Evolutionary conservation across 164 flowering plant genomes (phyloP).

Genomic region (Hamamelis virginiana): DNA sequence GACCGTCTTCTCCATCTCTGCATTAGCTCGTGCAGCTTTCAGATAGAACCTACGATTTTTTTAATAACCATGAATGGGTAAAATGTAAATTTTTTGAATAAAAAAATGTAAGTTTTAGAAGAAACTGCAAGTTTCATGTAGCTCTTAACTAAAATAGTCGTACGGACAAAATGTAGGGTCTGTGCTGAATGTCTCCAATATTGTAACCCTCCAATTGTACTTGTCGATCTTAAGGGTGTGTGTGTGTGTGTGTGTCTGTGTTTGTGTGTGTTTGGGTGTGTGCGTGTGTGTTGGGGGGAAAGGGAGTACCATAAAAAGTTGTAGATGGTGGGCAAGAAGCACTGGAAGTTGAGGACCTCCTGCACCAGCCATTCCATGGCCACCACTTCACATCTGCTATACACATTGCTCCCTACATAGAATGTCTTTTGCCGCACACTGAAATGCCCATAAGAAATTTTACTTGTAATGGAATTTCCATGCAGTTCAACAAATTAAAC

Average conservation of each 20-base stretch:
- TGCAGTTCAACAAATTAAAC: too few species aligned
- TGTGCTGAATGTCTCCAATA: background rate
- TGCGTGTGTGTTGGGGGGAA: background rate
- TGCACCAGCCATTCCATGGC: conserved; percentile 99
- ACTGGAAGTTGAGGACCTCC: conserved; percentile 77
- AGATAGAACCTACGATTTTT: conserved; percentile 69
- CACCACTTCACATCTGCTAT: conserved; percentile 75
- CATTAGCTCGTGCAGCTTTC: conserved; percentile 70
- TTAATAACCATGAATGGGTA: too few species aligned
- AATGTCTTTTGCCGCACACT: conserved; percentile 60
- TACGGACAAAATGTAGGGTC: background rate
- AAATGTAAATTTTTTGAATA: too few species aligned
- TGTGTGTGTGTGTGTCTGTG: too few species aligned
- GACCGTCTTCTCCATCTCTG: conserved; percentile 51
- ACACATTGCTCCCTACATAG: conserved; percentile 46
- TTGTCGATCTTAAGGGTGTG: too few species aligned
- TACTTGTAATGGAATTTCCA: too few species aligned
- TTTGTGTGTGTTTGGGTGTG: too few species aligned
- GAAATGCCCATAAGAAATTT: conserved; percentile 17
- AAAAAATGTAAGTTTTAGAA: background rate
- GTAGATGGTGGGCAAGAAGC: conserved; percentile 70
- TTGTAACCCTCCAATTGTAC: too few species aligned
- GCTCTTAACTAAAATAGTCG: background rate
- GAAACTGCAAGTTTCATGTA: background rate
- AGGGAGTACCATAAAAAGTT: conserved; percentile 76